Evolutionary conservation across 2,329 filamentous ascomycete species (phyloP), one percentile per base, ranked within the genome.

Genomic region (Cordyceps pruinosa): DNA sequence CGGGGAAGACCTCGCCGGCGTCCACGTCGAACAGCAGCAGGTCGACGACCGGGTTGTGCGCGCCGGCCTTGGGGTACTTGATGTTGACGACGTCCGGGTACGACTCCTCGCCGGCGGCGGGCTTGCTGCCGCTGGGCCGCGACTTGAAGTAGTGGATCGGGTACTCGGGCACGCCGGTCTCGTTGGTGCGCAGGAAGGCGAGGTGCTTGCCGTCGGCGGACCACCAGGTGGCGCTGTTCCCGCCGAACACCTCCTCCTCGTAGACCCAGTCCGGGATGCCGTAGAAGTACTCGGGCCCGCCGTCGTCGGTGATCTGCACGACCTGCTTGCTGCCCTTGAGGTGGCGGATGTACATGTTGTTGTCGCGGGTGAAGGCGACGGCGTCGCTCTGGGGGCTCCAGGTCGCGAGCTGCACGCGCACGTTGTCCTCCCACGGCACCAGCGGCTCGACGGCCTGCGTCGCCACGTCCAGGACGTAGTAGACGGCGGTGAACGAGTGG

Each of bases 211-310:
- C 94, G 69, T 95, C 90, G 35, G 86, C 81, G 34, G 90, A 93
- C 92, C 92, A 99, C 94, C 95, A 99, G 1, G 92, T 95, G 5
- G 89, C 93, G 60, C 83, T 90, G 64, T 89, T 88, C 1, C 83
- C 87, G 15, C 77, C 72, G 61, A 97, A 89, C 3, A 77, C 74
- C 57, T 77, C 75, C 64, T 81, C 78, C 68, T 95, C 90, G 66
- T 96, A 96, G 0, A 97, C 94, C 94, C 94, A 99, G 70, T 99
- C 95, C 0, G 94, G 94, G 21, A 97, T 84, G 19, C 94, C 94
- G 66, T 99, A 97, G 72, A 99, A 99, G 59, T 94, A 84, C 64
- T 97, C 85, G 0, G 85, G 77, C 0, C 93, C 90, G 13, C 95
- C 94, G 68, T 99, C 93, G 55, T 78, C 84, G 1, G 94, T 97